A percentile compares a stretch with the other conserved stretches of the same genome.
Conservation (phyloP, 345 rosid genomes). For the Brassica cretica region DNA sequence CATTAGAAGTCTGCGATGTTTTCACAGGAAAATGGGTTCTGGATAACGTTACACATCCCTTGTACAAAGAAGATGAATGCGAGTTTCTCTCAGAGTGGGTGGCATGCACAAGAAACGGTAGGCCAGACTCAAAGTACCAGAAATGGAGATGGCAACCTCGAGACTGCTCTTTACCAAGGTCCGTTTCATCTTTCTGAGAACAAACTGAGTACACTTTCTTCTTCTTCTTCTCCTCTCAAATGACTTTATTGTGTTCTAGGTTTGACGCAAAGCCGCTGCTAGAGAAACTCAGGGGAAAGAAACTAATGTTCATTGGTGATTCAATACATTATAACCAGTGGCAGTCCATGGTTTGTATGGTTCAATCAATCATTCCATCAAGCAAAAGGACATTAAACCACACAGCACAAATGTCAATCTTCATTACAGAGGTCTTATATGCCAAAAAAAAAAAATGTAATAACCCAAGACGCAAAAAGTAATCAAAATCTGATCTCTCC, state of each 20-base stretch:
- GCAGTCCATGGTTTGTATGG: constrained; percentile 69
- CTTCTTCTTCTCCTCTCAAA: not conserved
- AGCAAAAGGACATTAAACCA: constrained; percentile 47
- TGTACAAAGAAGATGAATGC: constrained; percentile 77
- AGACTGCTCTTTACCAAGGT: constrained; percentile 86
- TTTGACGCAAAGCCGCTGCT: constrained; percentile 54
- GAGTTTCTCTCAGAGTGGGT: constrained; percentile 64
- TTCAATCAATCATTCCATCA: constrained; percentile 49
- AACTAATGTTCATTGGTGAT: constrained; percentile 70
- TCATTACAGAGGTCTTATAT: constrained; percentile 47
- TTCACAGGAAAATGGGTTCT: constrained; percentile 79
- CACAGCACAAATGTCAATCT: constrained; percentile 38
- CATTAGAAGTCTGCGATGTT: constrained; percentile 57
- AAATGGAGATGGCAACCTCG: constrained; percentile 97
- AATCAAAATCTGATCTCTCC: not conserved
- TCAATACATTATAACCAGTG: constrained; percentile 64
- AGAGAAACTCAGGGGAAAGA: constrained; percentile 60
- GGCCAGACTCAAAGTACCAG: constrained; percentile 77
- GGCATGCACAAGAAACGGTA: constrained; percentile 72
- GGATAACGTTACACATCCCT: constrained; percentile 60
- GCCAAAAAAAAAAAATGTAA: not conserved
- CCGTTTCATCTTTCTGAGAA: not conserved
- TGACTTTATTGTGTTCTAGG: constrained; percentile 36
- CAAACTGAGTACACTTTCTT: not conserved
- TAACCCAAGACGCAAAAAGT: not conserved